Percentiles rank a stretch among this genome's conserved stretches.
Evolutionary conservation across 140 eudicot species (phyloP).

Genomic region (Senecio squalidus): DNA sequence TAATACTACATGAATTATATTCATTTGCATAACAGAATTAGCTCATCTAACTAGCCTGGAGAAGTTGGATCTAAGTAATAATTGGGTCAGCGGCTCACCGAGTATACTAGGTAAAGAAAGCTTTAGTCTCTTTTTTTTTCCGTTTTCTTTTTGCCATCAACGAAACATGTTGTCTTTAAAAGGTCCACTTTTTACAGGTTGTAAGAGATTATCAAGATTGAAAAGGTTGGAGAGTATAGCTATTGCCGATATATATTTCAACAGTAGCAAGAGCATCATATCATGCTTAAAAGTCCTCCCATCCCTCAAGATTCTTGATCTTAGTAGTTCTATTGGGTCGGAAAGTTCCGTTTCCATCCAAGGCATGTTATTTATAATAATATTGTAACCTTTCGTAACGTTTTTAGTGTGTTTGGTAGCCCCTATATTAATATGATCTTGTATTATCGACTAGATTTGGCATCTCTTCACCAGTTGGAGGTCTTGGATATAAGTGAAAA

Average conservation of each 20-base stretch:
- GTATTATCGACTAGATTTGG: not conserved
- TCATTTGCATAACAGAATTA: not conserved
- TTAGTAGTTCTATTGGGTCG: not conserved
- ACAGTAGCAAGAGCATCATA: not conserved
- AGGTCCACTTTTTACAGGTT: not conserved
- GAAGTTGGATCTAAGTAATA: not conserved
- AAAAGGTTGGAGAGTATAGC: not conserved
- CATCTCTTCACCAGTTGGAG: slow-evolving; percentile 8
- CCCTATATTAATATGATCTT: not conserved
- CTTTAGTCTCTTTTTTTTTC: no score
- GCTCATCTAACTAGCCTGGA: not conserved
- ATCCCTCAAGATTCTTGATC: not conserved
- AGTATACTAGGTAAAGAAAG: not conserved
- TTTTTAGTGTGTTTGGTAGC: not conserved
- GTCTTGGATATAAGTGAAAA: slow-evolving; percentile 9
- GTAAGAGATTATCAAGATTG: not conserved
- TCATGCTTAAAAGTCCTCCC: not conserved
- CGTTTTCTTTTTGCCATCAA: no score
- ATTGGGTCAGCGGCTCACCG: no score
- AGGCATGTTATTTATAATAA: not conserved
- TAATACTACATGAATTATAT: no score
- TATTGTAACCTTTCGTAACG: no score
- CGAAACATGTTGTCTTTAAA: not conserved
- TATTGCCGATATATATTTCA: not conserved
- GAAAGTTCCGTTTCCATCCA: not conserved